These are phyloP conservation scores for Stemphylium beticola DNA, from an alignment of 2,329 filamentous ascomycete species.

Conservation along the genomic window DNA sequence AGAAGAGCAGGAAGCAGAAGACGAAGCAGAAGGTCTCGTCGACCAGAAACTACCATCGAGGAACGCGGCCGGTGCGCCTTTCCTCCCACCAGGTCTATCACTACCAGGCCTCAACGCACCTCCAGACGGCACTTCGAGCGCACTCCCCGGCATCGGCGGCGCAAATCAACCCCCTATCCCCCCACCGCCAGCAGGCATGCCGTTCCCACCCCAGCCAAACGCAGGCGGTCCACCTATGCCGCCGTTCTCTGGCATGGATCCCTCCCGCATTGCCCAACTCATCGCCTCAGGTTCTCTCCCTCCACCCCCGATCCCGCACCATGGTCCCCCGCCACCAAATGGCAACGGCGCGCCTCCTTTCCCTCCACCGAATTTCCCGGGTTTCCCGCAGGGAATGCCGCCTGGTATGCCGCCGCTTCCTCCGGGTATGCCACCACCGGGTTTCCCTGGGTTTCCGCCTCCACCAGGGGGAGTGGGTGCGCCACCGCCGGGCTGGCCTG, in stretches of 20 bases:
- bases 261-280: slow-evolving; percentile 43
- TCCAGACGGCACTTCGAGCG: slow-evolving; percentile 54
- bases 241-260: slow-evolving; percentile 36
- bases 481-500: slow-evolving; percentile 23
- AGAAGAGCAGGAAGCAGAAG: slow-evolving; percentile 90
- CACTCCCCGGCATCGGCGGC: slow-evolving; percentile 56
- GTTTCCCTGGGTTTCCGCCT: slow-evolving; percentile 23
- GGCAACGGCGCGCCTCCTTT: slow-evolving; percentile 27
- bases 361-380: slow-evolving; percentile 35
- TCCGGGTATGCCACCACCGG: slow-evolving; percentile 36
- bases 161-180: slow-evolving; percentile 38
- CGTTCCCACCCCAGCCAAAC: slow-evolving; percentile 27
- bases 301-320: slow-evolving; percentile 42
- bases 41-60: slow-evolving; percentile 83
- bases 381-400: slow-evolving; percentile 30
- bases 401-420: slow-evolving; percentile 28
- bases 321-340: slow-evolving; percentile 29
- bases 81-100: slow-evolving; percentile 66
- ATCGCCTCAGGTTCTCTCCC: slow-evolving; percentile 45
- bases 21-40: slow-evolving; percentile 89
- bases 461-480: slow-evolving; percentile 18
- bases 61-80: slow-evolving; percentile 56
- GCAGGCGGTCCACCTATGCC: slow-evolving; percentile 20
- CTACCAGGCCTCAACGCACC: slow-evolving; percentile 42
- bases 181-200: slow-evolving; percentile 35